Evolutionary conservation across 306 rosid genomes (phyloP).

Genomic region (Medicago ruthenica): DNA sequence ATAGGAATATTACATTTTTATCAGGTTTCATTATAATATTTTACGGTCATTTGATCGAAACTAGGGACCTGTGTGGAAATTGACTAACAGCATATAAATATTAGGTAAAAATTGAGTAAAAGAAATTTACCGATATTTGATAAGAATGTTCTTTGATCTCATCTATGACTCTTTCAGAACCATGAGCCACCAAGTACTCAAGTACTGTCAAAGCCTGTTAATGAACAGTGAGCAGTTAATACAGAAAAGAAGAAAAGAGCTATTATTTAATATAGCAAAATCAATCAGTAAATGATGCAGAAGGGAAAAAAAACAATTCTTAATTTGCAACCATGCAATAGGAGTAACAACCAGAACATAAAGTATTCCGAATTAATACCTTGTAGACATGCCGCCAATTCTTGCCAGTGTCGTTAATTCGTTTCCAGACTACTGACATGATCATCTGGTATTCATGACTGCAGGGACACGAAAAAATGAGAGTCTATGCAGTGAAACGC

Average conservation of each 20-base stretch:
- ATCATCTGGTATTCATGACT: constrained; percentile 98
- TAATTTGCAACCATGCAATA: constrained; percentile 5
- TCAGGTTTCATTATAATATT: constrained; percentile 36
- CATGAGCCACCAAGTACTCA: constrained; percentile 94
- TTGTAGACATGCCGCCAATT: constrained; percentile 99
- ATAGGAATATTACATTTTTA: constrained; percentile 39
- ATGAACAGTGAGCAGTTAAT: constrained; percentile 32
- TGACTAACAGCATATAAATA: constrained; percentile 32
- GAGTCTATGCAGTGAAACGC: constrained; percentile 30
- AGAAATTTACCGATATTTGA: constrained; percentile 86
- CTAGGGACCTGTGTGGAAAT: constrained; percentile 4
- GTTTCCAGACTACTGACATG: constrained; percentile 93
- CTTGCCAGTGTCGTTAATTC: constrained; percentile 96
- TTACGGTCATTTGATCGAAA: constrained; percentile 22
- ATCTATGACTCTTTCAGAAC: constrained; percentile 93
- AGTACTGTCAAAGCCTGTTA: constrained; percentile 86
- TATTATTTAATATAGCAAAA: constrained; percentile 5
- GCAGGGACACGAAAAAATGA: constrained; percentile 51
- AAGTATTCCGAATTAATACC: constrained; percentile 48
- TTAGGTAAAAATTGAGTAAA: constrained; percentile 30
- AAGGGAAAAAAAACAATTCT: not conserved
- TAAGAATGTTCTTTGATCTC: constrained; percentile 94
- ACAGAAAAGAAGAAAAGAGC: constrained; percentile 34
- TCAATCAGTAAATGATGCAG: constrained; percentile 27
- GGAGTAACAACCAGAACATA: too few species aligned